Conservation (phyloP, 2,329 filamentous ascomycete genomes). For the Alternaria tenuissima region DNA sequence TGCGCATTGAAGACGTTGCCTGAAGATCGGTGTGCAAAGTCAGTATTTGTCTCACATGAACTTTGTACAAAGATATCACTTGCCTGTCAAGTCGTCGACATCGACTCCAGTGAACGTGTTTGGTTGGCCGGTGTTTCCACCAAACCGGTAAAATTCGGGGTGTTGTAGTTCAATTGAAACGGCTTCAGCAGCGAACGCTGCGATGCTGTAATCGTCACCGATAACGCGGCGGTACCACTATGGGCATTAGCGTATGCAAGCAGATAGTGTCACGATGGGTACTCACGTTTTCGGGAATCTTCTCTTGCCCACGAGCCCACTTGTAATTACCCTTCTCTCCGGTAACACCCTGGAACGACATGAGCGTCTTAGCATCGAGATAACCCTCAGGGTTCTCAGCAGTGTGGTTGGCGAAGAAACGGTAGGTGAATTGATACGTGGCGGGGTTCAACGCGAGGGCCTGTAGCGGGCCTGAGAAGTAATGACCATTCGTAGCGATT, state of each 20-base stretch:
- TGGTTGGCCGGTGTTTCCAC: conserved; percentile 30
- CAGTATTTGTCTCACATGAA: too few relatives aligned
- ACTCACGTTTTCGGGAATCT: conserved; percentile 32
- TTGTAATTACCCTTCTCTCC: conserved; percentile 29
- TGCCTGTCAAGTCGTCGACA: not conserved
- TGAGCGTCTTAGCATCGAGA: conserved; percentile 26
- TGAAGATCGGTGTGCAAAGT: too few relatives aligned
- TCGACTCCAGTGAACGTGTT: conserved; percentile 30
- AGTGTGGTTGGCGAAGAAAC: conserved; percentile 33
- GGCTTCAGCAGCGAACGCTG: conserved; percentile 1
- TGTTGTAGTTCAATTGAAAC: conserved; percentile 22
- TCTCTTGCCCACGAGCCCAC: conserved; percentile 28
- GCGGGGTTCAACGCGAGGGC: conserved; percentile 24
- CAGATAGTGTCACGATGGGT: conserved; percentile 1
- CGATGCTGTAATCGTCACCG: conserved; percentile 19
- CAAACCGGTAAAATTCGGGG: conserved; percentile 21
- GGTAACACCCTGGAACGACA: conserved; percentile 29
- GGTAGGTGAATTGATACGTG: conserved; percentile 15
- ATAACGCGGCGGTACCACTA: conserved; percentile 22
- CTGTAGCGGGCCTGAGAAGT: conserved; percentile 26
- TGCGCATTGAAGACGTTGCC: conserved; percentile 24
- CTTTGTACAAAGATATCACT: too few relatives aligned
- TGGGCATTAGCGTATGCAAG: conserved; percentile 20
- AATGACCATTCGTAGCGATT: conserved; percentile 22
- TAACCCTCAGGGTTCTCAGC: conserved; percentile 29